Evolutionary conservation across 257 asterid genomes (phyloP).

Genomic region (Capsicum pubescens): DNA sequence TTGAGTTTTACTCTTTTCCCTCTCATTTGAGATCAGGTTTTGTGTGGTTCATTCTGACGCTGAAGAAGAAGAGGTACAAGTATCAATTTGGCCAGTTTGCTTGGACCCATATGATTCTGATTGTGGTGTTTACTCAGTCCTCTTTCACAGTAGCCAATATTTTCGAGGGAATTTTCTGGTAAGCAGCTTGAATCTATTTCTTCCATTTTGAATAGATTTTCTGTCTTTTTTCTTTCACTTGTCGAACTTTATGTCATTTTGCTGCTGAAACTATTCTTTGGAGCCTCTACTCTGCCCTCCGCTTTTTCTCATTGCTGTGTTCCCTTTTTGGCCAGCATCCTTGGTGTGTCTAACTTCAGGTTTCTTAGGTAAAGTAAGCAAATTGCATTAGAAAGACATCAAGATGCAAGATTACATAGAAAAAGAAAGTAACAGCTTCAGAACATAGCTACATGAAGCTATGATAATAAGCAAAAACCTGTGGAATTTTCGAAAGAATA

Average conservation of each 20-base stretch:
- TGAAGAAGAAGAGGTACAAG: conserved; percentile 90
- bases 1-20: conserved; percentile 24
- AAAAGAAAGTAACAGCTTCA: no score
- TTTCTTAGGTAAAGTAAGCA: neutral
- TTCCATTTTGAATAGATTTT: neutral
- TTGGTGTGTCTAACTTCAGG: conserved; percentile 23
- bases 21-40: conserved; percentile 57
- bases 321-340: neutral
- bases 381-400: no score
- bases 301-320: neutral
- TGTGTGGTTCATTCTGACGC: conserved; percentile 88
- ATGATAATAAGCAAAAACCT: no score
- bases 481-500: no score
- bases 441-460: no score
- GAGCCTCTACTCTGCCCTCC: neutral
- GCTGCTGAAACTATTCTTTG: no score
- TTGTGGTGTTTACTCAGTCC: conserved; percentile 76
- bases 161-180: conserved; percentile 89
- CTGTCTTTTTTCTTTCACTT: no score
- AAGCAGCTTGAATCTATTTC: conserved; percentile 29
- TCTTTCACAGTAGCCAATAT: conserved; percentile 83
- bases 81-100: conserved; percentile 93
- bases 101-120: conserved; percentile 88
- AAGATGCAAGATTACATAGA: no score
- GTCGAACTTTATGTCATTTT: no score